A percentile compares a stretch with the other conserved stretches of the same genome.
phyloP scores from a whole-genome alignment of 768 basidiomycete species.

The Calocera viscosa region DNA sequence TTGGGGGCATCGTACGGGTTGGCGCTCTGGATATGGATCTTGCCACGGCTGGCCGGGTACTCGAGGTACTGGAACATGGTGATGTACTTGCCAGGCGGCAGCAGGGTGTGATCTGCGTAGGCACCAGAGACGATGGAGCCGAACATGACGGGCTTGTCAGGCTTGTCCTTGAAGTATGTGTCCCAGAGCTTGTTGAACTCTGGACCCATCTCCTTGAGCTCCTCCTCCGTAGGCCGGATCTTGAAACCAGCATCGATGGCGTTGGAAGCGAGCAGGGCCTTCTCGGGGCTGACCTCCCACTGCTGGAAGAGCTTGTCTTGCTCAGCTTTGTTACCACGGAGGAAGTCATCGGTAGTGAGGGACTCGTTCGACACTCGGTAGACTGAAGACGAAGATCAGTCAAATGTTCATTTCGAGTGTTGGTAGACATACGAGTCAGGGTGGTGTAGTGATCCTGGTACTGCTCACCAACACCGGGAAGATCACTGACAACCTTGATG shows the following conservation, averaged over 20 bases:
- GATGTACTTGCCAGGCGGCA: slow-evolving; percentile 43
- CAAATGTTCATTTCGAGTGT: not conserved
- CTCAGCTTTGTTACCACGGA: slow-evolving; percentile 47
- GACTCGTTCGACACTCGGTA: slow-evolving; percentile 57
- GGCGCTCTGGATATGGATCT: slow-evolving; percentile 51
- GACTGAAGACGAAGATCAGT: slow-evolving; percentile 29
- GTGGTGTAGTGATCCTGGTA: slow-evolving; percentile 69
- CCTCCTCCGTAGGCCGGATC: slow-evolving; percentile 57
- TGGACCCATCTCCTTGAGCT: slow-evolving; percentile 66
- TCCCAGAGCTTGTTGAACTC: slow-evolving; percentile 60
- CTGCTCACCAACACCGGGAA: slow-evolving; percentile 59
- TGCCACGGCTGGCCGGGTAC: slow-evolving; percentile 62
- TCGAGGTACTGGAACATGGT: slow-evolving; percentile 58
- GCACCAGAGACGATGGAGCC: slow-evolving; percentile 57
- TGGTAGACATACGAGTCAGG: slow-evolving; percentile 37
- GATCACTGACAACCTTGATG: slow-evolving; percentile 52
- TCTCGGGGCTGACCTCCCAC: slow-evolving; percentile 56
- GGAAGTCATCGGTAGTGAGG: slow-evolving; percentile 52
- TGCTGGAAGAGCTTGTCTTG: slow-evolving; percentile 40
- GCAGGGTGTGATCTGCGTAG: slow-evolving; percentile 56
- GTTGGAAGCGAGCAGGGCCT: slow-evolving; percentile 55
- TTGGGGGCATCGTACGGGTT: slow-evolving; percentile 51
- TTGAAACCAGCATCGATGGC: slow-evolving; percentile 62
- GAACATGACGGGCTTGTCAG: slow-evolving; percentile 69
- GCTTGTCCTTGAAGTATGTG: slow-evolving; percentile 65